Conservation (phyloP, 441 rosid genomes). For the Syzygium syzygioides region DNA sequence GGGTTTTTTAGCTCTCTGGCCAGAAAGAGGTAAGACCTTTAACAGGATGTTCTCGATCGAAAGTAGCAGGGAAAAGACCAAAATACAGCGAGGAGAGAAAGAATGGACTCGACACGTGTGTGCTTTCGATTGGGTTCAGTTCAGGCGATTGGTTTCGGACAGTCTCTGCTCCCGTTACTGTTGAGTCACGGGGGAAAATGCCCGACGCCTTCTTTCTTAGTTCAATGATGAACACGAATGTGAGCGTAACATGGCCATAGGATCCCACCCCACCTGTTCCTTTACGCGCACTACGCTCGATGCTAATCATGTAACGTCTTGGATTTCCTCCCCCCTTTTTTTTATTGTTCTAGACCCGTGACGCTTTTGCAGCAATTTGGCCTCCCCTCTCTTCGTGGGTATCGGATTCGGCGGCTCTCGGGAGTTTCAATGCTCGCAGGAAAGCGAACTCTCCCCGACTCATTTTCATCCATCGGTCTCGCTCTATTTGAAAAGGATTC, state of each 20-base stretch:
- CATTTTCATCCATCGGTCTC: neutral
- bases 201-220: neutral
- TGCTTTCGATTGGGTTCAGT: neutral
- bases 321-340: neutral
- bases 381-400: neutral
- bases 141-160: neutral
- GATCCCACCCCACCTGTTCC: neutral
- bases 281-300: neutral
- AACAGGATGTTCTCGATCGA: neutral
- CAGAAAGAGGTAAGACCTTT: neutral
- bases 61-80: neutral
- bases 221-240: neutral
- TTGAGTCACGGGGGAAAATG: neutral
- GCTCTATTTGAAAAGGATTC: neutral
- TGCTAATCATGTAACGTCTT: neutral
- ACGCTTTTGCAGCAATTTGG: neutral
- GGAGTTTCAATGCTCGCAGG: neutral
- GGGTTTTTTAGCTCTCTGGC: neutral
- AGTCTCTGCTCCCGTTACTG: neutral
- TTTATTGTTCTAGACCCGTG: neutral
- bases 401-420: neutral
- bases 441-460: neutral
- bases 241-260: neutral
- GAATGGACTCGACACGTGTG: neutral
- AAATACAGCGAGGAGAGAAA: neutral